phyloP scores from a whole-genome alignment of 768 basidiomycete species.

The Agrocybe pediades region DNA sequence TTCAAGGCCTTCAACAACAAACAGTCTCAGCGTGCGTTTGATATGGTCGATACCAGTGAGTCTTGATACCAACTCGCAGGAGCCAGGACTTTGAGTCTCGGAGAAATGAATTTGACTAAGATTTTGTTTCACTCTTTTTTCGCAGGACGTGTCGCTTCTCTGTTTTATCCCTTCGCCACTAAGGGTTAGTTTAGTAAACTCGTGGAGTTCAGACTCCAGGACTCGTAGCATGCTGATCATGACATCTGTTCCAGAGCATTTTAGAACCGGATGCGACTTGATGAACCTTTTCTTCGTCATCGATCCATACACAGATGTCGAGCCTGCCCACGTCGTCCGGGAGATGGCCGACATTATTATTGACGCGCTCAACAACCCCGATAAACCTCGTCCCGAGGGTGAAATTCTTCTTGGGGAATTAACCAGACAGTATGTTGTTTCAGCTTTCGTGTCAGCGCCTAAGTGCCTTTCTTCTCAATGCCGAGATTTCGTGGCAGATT shows the following conservation, averaged over 20 bases:
- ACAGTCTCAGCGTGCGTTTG: slow-evolving; percentile 40
- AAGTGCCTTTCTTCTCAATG: no score
- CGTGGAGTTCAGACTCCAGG: not conserved
- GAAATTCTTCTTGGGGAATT: slow-evolving; percentile 41
- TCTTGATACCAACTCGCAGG: not conserved
- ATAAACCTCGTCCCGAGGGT: slow-evolving; percentile 32
- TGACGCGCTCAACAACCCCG: slow-evolving; percentile 42
- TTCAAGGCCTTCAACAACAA: slow-evolving; percentile 36
- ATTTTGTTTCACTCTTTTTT: not conserved
- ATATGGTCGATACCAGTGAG: slow-evolving; percentile 43
- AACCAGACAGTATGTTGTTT: slow-evolving; percentile 35
- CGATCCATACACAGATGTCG: slow-evolving; percentile 50
- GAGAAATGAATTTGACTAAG: not conserved
- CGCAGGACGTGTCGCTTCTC: slow-evolving; percentile 22
- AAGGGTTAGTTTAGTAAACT: slow-evolving; percentile 28
- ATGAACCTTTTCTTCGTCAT: slow-evolving; percentile 50
- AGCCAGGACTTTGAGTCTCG: no score
- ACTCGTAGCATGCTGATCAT: no score
- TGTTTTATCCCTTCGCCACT: slow-evolving; percentile 33
- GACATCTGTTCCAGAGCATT: not conserved
- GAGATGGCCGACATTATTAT: slow-evolving; percentile 34
- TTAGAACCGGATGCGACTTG: slow-evolving; percentile 41
- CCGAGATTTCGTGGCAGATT: slow-evolving; percentile 24
- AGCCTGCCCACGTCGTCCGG: slow-evolving; percentile 26
- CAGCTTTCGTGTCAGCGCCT: not conserved